Conservation (phyloP, 345 rosid genomes). For the Sisymbrium irio region DNA sequence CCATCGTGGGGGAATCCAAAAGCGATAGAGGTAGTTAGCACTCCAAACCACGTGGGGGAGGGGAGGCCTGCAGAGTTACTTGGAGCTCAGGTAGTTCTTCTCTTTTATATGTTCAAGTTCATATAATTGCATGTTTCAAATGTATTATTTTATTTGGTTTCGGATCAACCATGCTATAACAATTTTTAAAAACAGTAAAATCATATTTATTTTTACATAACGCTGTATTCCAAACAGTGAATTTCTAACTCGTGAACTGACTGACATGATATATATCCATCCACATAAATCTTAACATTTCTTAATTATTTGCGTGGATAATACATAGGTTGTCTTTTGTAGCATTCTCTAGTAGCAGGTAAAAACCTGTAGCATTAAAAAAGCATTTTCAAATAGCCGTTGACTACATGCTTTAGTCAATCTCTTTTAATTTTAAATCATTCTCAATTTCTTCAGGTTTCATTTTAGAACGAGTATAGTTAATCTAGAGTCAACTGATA, state of each 20-base stretch:
- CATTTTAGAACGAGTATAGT: background rate
- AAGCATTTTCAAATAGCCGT: background rate
- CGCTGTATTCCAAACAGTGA: background rate
- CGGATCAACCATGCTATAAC: background rate
- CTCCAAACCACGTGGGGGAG: background rate
- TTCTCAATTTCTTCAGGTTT: background rate
- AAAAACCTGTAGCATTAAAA: background rate
- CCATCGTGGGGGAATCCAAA: background rate
- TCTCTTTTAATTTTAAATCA: background rate
- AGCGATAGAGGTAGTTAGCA: background rate
- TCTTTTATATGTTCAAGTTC: background rate
- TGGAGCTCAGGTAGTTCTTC: background rate
- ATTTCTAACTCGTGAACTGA: background rate
- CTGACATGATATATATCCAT: background rate
- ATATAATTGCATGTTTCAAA: background rate
- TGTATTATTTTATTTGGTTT: background rate
- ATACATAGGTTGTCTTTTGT: background rate
- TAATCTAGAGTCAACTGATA: slow-evolving; percentile 8
- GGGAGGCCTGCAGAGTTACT: background rate
- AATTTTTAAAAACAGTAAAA: background rate
- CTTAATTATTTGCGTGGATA: too few species aligned
- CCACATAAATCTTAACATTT: too few species aligned
- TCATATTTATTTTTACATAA: background rate
- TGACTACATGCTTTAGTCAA: background rate
- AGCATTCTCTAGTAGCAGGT: background rate